These are phyloP conservation scores for Calonectria pteridis DNA, from an alignment of 2,329 filamentous ascomycete species.

Conservation along the genomic window DNA sequence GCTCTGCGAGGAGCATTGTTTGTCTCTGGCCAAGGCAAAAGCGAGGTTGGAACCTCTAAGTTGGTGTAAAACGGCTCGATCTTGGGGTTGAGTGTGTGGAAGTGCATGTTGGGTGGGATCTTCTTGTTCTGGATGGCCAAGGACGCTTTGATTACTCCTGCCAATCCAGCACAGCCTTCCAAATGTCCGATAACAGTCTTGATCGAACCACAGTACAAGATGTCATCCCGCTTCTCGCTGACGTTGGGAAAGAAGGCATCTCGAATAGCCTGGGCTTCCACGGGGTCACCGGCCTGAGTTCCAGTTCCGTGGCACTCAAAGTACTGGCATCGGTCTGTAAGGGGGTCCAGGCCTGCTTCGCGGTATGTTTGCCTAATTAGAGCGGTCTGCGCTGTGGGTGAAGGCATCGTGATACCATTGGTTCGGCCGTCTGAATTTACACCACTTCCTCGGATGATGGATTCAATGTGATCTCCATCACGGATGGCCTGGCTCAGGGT, in stretches of 20 bases:
- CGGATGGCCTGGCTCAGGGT: slow-evolving; percentile 49
- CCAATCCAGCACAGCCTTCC: slow-evolving; percentile 43
- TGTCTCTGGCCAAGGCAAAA: slow-evolving; percentile 37
- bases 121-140: slow-evolving; percentile 33
- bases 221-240: neutral
- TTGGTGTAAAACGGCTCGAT: slow-evolving; percentile 41
- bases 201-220: slow-evolving; percentile 39
- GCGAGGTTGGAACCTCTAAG: slow-evolving; percentile 35
- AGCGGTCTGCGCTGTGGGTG: slow-evolving; percentile 52
- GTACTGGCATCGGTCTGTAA: slow-evolving; percentile 51
- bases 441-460: slow-evolving; percentile 38
- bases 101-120: slow-evolving; percentile 48
- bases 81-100: slow-evolving; percentile 44
- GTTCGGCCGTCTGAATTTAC: slow-evolving; percentile 38
- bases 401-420: slow-evolving; percentile 51
- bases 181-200: slow-evolving; percentile 45
- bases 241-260: slow-evolving; percentile 51
- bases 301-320: slow-evolving; percentile 56
- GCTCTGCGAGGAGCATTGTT: slow-evolving; percentile 26
- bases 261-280: slow-evolving; percentile 61
- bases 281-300: slow-evolving; percentile 58
- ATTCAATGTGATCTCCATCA: slow-evolving; percentile 41
- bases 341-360: slow-evolving; percentile 50
- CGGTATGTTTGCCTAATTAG: slow-evolving; percentile 54
- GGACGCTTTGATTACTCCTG: slow-evolving; percentile 34